Percentiles rank a stretch among this genome's conserved stretches.
Evolutionary conservation across 768 basidiomycete species (phyloP).

Genomic region (Phylloporus sp.): DNA sequence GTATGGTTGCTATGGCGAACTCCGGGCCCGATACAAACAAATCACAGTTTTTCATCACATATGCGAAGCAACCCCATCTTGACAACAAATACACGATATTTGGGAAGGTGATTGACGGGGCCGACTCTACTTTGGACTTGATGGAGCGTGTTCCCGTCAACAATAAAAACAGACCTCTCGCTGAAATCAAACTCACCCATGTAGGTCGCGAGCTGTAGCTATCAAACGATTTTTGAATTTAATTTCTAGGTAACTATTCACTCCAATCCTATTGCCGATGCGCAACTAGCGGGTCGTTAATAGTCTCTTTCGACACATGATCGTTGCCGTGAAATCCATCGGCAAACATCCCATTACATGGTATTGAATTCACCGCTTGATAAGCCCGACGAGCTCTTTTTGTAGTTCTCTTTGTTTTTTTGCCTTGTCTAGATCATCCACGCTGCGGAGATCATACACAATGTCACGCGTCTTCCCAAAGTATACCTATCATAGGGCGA

Average conservation of each 20-base stretch:
- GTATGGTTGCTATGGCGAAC: conserved; percentile 98
- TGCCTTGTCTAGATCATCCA: conserved; percentile 80
- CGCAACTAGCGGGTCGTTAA: conserved; percentile 33
- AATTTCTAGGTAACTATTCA: conserved; percentile 72
- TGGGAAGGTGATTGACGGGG: conserved; percentile 97
- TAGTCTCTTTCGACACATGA: background rate
- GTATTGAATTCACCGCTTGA: conserved; percentile 52
- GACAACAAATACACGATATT: conserved; percentile 95
- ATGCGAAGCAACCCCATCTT: conserved; percentile 88
- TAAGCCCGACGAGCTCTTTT: conserved; percentile 84
- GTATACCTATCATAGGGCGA: conserved; percentile 63
- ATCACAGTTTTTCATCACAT: conserved; percentile 84
- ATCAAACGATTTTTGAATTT: background rate
- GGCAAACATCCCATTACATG: conserved; percentile 5
- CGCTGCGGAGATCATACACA: conserved; percentile 83
- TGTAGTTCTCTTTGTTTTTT: conserved; percentile 80
- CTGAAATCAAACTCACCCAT: conserved; percentile 76
- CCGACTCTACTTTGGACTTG: conserved; percentile 88
- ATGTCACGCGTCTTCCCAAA: conserved; percentile 97
- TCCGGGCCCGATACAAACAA: conserved; percentile 93
- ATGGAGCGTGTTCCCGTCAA: conserved; percentile 92
- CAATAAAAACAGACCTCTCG: conserved; percentile 82
- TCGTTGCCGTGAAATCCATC: conserved; percentile 1
- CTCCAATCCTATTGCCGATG: conserved; percentile 92
- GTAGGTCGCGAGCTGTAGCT: conserved; percentile 41